phyloP scores from a whole-genome alignment of 352 stramenopile species.

The Phytophthora megakarya region DNA sequence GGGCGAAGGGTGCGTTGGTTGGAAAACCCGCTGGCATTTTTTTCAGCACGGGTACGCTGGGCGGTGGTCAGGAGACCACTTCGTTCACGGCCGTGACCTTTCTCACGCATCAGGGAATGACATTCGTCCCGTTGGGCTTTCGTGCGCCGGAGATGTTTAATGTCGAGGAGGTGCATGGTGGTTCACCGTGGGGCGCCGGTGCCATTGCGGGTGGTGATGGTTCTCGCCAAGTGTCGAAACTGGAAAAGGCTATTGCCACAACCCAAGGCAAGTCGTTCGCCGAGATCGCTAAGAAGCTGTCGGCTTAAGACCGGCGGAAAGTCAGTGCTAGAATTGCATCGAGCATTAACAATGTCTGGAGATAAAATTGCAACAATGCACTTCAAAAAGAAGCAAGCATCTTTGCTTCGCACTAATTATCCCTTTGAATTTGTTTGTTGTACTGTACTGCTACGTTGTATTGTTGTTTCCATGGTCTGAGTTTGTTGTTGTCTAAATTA shows the following conservation, averaged over 20 bases:
- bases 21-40: slow-evolving; percentile 36
- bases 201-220: slow-evolving; percentile 28
- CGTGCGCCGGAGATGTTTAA: slow-evolving; percentile 30
- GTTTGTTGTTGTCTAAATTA: too few species aligned
- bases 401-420: too few species aligned
- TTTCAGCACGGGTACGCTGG: slow-evolving; percentile 35
- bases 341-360: neutral
- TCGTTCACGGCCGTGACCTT: slow-evolving; percentile 35
- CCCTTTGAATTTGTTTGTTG: too few species aligned
- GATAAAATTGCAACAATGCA: neutral
- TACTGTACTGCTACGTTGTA: too few species aligned
- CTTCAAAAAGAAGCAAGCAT: too few species aligned
- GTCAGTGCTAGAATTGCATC: neutral
- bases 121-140: slow-evolving; percentile 31
- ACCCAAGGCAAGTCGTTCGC: slow-evolving; percentile 87
- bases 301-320: slow-evolving; percentile 34
- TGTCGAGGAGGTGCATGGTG: slow-evolving; percentile 35
- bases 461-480: too few species aligned
- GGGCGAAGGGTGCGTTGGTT: slow-evolving; percentile 25
- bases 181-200: slow-evolving; percentile 33
- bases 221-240: slow-evolving; percentile 65
- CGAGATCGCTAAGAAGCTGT: slow-evolving; percentile 76
- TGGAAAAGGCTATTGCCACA: slow-evolving; percentile 77
- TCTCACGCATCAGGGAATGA: slow-evolving; percentile 30
- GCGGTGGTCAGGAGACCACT: slow-evolving; percentile 34